A percentile compares a stretch with the other conserved stretches of the same genome.
Evolutionary conservation across 805 yeast species (phyloP).

Genomic region (Priceomyces medius): DNA sequence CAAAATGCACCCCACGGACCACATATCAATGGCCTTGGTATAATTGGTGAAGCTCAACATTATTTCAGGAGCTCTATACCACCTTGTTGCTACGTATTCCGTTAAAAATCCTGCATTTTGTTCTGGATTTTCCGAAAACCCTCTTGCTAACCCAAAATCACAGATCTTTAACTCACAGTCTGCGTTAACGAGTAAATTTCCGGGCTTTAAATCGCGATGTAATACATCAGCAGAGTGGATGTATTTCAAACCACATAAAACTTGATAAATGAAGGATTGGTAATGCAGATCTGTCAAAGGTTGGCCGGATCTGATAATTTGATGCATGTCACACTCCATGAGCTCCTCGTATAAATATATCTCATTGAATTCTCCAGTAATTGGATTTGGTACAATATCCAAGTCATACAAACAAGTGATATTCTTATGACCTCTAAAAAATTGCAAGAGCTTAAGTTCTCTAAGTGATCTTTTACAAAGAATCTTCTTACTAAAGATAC

Average conservation of each 20-base stretch:
- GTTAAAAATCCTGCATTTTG: conserved; percentile 92
- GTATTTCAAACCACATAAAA: conserved; percentile 84
- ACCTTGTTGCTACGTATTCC: conserved; percentile 96
- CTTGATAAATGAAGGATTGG: conserved; percentile 90
- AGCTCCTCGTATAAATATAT: conserved; percentile 91
- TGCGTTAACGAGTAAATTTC: conserved; percentile 87
- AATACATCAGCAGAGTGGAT: conserved; percentile 90
- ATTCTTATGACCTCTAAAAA: conserved; percentile 94
- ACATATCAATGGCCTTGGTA: conserved; percentile 93
- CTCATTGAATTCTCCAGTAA: conserved; percentile 75
- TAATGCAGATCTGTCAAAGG: conserved; percentile 92
- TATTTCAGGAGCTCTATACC: conserved; percentile 99
- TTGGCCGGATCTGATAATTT: conserved; percentile 90
- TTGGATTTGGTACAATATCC: conserved; percentile 76
- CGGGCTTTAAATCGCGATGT: conserved; percentile 94
- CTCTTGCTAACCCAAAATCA: conserved; percentile 95
- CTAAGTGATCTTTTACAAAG: conserved; percentile 89
- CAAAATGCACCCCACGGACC: conserved; percentile 97
- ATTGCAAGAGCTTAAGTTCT: conserved; percentile 85
- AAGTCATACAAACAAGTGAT: conserved; percentile 93
- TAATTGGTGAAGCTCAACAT: conserved; percentile 93
- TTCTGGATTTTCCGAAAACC: conserved; percentile 77
- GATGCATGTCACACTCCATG: conserved; percentile 99
- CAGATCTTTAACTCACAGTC: conserved; percentile 96
- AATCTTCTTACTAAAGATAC: conserved; percentile 87